Evolutionary conservation across 495 filamentous ascomycete genomes (phyloP), one percentile per base, ranked within the genome.

Genomic region (Penicillium samsonianum): DNA sequence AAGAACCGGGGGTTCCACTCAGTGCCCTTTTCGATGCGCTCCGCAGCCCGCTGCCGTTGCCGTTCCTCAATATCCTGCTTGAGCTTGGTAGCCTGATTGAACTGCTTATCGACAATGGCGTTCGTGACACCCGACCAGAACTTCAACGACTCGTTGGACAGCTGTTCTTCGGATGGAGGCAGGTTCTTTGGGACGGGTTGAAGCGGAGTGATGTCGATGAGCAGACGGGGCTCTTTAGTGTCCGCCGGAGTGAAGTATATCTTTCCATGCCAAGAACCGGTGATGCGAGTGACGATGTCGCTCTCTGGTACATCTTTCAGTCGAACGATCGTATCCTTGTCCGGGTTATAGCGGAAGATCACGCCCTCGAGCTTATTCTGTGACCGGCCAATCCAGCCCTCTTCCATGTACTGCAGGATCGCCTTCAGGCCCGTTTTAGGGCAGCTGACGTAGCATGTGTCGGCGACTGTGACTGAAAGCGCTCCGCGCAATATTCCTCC

Each of bases 1-100:
- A 98, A 98, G 73, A 96, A 98, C 23, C 91, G 79, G n/a, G 94
- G 94, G 57, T 86, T 80, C 89, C 90, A 98, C 17, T 86, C 78
- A 47, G 81, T 80, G 17, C 82, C 78, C 10, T 78, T 80, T 12
- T 75, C 78, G 58, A 90, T 85, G 25, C 93, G 80, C 59, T 91
- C 85, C n/a, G 88, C 83, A 1, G 90, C 91, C 71, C 88, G 91
- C 62, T 89, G 81, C 33, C 93, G 81, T 71, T 98, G 93, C 19
- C 84, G 82, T 65, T 98, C 92, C 72, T 98, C 93, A 11, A 98
- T 84, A 62, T 96, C 91, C 44, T 90, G 83, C 73, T 98, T 98
- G 42, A 92, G 72, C 37, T 83, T 84, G 44, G 93, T 98, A 14
- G 94, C 94, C 59, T 87, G 84, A 41, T 81, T 81, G 71, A 84